Evolutionary conservation across 495 filamentous ascomycete genomes (phyloP).

Genomic region (Friedmanniomyces simplex): DNA sequence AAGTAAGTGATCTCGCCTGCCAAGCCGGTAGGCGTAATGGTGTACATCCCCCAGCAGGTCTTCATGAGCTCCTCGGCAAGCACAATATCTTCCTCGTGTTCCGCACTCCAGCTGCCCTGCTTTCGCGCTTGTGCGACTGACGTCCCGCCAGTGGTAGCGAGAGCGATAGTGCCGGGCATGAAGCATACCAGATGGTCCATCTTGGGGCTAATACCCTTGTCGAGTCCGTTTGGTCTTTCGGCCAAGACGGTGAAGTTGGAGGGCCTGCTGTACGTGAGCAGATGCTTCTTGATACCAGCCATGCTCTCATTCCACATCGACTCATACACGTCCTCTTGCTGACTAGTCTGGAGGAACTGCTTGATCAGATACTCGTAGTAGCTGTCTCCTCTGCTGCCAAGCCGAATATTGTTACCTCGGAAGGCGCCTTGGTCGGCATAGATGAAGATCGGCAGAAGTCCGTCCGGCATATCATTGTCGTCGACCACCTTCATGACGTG

Average conservation of each 20-base stretch:
- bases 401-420: slow-evolving; percentile 69
- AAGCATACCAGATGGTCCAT: slow-evolving; percentile 99
- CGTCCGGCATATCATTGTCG: slow-evolving; percentile 62
- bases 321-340: slow-evolving; percentile 74
- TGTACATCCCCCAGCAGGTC: slow-evolving; percentile 97
- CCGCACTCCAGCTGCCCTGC: slow-evolving; percentile 56
- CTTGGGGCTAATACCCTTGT: slow-evolving; percentile 58
- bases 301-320: slow-evolving; percentile 90
- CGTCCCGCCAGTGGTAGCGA: slow-evolving; percentile 72
- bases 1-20: slow-evolving; percentile 92
- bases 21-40: slow-evolving; percentile 72
- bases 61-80: slow-evolving; percentile 83
- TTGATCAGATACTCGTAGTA: slow-evolving; percentile 99
- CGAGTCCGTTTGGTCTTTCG: slow-evolving; percentile 70
- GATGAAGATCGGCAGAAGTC: slow-evolving; percentile 84
- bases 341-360: slow-evolving; percentile 85
- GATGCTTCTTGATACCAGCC: slow-evolving; percentile 75
- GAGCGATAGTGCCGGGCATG: slow-evolving; percentile 89
- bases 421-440: slow-evolving; percentile 71
- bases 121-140: slow-evolving; percentile 64
- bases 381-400: slow-evolving; percentile 88
- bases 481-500: slow-evolving; percentile 86
- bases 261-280: slow-evolving; percentile 75
- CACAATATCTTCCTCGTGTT: slow-evolving; percentile 76
- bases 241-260: slow-evolving; percentile 74